phyloP scores from a whole-genome alignment of 352 stramenopile genomes.

The Globisporangium yorkense region DNA sequence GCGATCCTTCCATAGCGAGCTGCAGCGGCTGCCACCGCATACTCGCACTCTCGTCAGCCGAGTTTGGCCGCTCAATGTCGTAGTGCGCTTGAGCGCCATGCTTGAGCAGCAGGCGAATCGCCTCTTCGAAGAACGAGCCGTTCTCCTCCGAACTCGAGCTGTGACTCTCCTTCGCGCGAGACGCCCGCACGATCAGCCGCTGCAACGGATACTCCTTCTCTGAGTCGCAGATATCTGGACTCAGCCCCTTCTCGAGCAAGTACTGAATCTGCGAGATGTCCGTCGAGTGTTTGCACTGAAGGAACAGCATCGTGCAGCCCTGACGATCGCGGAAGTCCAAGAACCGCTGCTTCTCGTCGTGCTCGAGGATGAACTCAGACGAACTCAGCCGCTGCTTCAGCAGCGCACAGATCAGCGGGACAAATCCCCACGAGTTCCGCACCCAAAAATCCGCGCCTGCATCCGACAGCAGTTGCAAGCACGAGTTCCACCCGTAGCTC shows the following conservation, averaged over 20 bases:
- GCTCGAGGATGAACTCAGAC: constrained; percentile 61
- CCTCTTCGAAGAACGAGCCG: constrained; percentile 33
- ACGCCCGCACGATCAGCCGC: constrained; percentile 37
- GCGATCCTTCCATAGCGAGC: constrained; percentile 43
- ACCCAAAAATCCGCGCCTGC: constrained; percentile 60
- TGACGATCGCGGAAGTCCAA: constrained; percentile 71
- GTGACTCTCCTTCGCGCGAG: constrained; percentile 1
- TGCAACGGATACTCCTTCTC: constrained; percentile 61
- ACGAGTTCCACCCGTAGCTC: constrained; percentile 70
- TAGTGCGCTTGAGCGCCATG: constrained; percentile 41
- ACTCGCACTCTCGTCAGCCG: constrained; percentile 11
- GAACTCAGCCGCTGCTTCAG: constrained; percentile 52
- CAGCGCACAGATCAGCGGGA: constrained; percentile 60
- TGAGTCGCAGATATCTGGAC: constrained; percentile 60
- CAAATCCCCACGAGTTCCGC: constrained; percentile 70
- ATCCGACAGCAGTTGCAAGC: constrained; percentile 46
- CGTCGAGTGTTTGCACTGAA: constrained; percentile 72
- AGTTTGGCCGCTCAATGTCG: constrained; percentile 23
- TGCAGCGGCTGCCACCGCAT: constrained; percentile 44
- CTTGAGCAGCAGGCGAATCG: constrained; percentile 46
- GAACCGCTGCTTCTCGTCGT: constrained; percentile 46
- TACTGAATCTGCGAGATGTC: constrained; percentile 61
- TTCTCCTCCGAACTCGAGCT: background rate
- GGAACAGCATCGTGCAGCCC: constrained; percentile 72
- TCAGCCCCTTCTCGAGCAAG: constrained; percentile 58